Evolutionary conservation across 83 land plant genomes (phyloP).

Genomic region (Larix sibirica): DNA sequence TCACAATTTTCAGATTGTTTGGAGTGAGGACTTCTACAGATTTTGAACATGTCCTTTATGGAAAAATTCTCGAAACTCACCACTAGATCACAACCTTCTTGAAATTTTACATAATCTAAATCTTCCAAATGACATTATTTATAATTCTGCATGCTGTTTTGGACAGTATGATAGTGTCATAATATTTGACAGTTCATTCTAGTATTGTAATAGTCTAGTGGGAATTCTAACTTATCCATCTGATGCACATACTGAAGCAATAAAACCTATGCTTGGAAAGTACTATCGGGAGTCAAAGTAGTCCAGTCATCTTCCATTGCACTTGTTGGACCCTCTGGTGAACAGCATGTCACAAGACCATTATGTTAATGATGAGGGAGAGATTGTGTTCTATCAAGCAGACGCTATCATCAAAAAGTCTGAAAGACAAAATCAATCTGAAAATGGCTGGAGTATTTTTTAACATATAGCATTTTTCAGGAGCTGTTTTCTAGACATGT

Average conservation of each 20-base stretch:
- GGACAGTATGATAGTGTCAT: not conserved
- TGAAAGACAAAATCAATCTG: too few species aligned
- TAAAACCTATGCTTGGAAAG: constrained; percentile 77
- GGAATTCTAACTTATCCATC: too few species aligned
- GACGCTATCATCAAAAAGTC: constrained; percentile 24
- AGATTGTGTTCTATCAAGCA: constrained; percentile 70
- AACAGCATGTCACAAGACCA: constrained; percentile 68
- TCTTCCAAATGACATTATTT: not conserved
- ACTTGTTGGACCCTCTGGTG: constrained; percentile 44
- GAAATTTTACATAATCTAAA: not conserved
- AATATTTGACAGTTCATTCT: not conserved
- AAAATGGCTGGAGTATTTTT: too few species aligned
- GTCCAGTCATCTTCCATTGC: constrained; percentile 71
- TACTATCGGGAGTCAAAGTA: constrained; percentile 84
- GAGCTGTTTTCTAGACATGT: too few species aligned
- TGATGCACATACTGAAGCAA: constrained; percentile 62
- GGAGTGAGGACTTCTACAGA: too few species aligned
- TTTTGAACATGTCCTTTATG: not conserved
- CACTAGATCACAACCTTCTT: not conserved
- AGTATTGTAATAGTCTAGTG: not conserved
- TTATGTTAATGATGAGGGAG: constrained; percentile 69
- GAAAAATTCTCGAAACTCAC: not conserved
- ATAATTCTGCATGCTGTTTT: not conserved
- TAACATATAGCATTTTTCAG: too few species aligned
- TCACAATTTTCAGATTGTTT: too few species aligned